Evolutionary conservation across 805 yeast species (phyloP).

Genomic region (Teunomyces funiuensis): DNA sequence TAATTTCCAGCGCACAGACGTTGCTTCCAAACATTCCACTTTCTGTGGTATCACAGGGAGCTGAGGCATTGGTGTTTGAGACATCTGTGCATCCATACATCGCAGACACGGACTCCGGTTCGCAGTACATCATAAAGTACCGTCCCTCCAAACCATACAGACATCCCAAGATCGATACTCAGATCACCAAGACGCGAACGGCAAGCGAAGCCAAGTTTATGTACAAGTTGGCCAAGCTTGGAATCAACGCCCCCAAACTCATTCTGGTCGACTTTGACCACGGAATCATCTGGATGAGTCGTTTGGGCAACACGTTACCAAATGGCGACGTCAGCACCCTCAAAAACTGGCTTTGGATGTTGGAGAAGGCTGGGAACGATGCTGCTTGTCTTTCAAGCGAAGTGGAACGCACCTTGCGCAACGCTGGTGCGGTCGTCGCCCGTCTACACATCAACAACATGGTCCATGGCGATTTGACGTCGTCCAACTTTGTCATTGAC

Average conservation of each 20-base stretch:
- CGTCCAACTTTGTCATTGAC: conserved; percentile 74
- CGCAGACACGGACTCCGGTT: conserved; percentile 18
- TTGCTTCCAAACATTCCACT: conserved; percentile 52
- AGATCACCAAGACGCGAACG: conserved; percentile 77
- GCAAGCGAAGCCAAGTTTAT: conserved; percentile 80
- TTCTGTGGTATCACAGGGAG: conserved; percentile 75
- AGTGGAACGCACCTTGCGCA: conserved; percentile 45
- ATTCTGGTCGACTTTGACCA: conserved; percentile 72
- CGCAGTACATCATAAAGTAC: conserved; percentile 66
- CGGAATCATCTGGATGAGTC: conserved; percentile 90
- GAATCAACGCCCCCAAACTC: conserved; percentile 68
- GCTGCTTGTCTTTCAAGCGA: conserved; percentile 25
- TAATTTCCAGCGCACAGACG: conserved; percentile 43
- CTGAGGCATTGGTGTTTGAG: conserved; percentile 79
- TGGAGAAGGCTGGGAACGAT: conserved; percentile 34
- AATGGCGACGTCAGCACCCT: conserved; percentile 59
- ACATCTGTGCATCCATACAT: conserved; percentile 68
- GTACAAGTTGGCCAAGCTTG: conserved; percentile 52
- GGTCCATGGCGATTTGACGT: conserved; percentile 92
- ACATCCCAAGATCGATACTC: conserved; percentile 76
- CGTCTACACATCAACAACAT: conserved; percentile 71
- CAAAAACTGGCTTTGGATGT: conserved; percentile 72
- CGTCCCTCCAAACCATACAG: conserved; percentile 91
- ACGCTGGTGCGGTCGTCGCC: conserved; percentile 70
- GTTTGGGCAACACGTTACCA: conserved; percentile 56